Percentiles rank a stretch among this genome's conserved stretches.
These are phyloP conservation scores for Hortaea werneckii DNA, from an alignment of 2,329 filamentous ascomycete genomes.

Conservation along the genomic window DNA sequence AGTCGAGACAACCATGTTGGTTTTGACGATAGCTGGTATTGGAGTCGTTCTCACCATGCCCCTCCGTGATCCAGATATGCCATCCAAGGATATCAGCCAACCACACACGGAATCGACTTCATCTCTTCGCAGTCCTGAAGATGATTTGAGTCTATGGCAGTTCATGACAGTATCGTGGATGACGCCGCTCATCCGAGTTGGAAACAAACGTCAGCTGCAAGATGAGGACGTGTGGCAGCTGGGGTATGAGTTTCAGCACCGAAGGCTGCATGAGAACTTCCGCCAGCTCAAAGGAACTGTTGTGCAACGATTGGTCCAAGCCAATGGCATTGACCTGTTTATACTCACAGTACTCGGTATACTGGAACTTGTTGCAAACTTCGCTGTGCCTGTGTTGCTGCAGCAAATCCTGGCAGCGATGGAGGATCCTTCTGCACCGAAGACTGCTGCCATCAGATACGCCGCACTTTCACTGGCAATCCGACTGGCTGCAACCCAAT, in stretches of 20 bases:
- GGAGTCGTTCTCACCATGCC: conserved; percentile 57
- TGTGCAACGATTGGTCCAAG: conserved; percentile 56
- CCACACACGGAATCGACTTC: conserved; percentile 47
- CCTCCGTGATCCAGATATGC: conserved; percentile 49
- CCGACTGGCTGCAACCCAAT: conserved; percentile 54
- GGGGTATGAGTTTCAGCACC: conserved; percentile 73
- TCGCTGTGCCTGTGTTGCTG: conserved; percentile 56
- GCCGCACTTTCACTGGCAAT: conserved; percentile 51
- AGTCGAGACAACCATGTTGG: conserved; percentile 14
- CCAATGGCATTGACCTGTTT: conserved; percentile 69
- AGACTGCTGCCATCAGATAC: conserved; percentile 53
- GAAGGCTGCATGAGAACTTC: conserved; percentile 62
- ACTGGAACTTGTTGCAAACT: conserved; percentile 47
- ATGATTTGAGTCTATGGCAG: conserved; percentile 68
- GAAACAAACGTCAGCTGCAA: conserved; percentile 55
- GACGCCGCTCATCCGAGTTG: conserved; percentile 57
- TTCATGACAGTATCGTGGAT: conserved; percentile 84
- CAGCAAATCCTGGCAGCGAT: conserved; percentile 61
- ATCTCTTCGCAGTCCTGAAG: conserved; percentile 63
- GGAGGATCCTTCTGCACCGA: conserved; percentile 41
- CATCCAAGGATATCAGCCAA: conserved; percentile 48
- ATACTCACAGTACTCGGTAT: conserved; percentile 57
- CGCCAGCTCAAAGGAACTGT: conserved; percentile 63
- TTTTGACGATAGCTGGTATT: conserved; percentile 29
- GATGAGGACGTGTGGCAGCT: conserved; percentile 76